Evolutionary conservation across 345 rosid species (phyloP).

Genomic region (Orychophragmus violaceus): DNA sequence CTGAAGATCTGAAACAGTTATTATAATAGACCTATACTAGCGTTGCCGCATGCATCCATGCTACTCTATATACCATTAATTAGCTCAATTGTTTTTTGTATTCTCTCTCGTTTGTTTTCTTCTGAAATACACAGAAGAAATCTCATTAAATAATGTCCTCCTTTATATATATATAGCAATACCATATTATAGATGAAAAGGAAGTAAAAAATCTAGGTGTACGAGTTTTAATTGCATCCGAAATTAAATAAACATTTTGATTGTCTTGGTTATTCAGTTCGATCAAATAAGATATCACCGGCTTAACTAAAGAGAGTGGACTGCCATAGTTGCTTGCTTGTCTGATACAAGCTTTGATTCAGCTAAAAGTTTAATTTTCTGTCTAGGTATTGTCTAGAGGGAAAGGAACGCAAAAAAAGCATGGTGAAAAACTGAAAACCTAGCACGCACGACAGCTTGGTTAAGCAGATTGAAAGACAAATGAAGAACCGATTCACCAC

Average conservation of each 20-base stretch:
- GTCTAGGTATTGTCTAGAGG: too few species aligned
- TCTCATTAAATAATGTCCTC: not conserved
- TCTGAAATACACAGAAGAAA: not conserved
- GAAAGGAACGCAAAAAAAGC: too few species aligned
- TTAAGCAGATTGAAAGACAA: too few species aligned
- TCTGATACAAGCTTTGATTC: too few species aligned
- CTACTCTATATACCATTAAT: constrained; percentile 11
- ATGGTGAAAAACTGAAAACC: too few species aligned
- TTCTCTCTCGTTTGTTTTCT: constrained; percentile 12
- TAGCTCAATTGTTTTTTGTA: not conserved
- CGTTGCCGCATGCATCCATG: constrained; percentile 25
- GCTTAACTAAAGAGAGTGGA: not conserved
- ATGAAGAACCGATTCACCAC: too few species aligned
- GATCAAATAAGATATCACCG: not conserved
- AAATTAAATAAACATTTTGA: not conserved
- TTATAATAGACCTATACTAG: constrained; percentile 18
- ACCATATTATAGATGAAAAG: not conserved
- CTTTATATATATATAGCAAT: not conserved
- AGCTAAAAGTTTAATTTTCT: too few species aligned
- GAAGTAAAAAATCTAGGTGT: not conserved
- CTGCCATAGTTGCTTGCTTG: too few species aligned
- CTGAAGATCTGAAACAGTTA: constrained; percentile 18
- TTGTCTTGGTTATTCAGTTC: not conserved
- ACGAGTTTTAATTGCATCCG: not conserved
- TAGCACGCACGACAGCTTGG: too few species aligned